Evolutionary conservation across 805 yeast species (phyloP), one percentile per base, ranked within the genome.

Genomic region (Starmerella bombi): DNA sequence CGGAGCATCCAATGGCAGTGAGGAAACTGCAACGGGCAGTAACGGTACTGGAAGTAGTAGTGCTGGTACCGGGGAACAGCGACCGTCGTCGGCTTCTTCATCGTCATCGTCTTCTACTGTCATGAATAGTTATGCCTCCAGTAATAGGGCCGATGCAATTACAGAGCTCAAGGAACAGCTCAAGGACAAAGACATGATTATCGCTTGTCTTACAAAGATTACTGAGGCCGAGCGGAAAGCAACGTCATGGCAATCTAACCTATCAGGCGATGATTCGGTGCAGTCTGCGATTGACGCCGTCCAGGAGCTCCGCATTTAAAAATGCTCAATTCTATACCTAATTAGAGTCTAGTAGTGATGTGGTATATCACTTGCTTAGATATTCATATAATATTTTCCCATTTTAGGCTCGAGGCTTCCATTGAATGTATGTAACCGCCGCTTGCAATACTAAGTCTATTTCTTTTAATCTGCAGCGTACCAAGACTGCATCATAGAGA

Each of bases 211-310:
- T 14, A 22, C 40, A 3, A 36, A 31, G 6, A 37, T 41, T 17
- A 34, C 32, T 30, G 32, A 15, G 12, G 38, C 38, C 22, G 34
- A 40, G 8, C n/a, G 16, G 10, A 34, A 32, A 32, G 25, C 32
- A 10, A 16, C 18, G 15, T 27, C 34, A 3, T 25, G 35, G 29
- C 14, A 10, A 17, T 9, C 23, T 8, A 19, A n/a, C n/a, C n/a
- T n/a, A n/a, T n/a, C n/a, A n/a, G n/a, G n/a, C n/a, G 29, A 34
- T 21, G 27, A n/a, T 9, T 7, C 15, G 16, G 76, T 34, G 77
- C 85, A 48, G 80, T 85, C 43, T 73, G 71, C 44, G 84, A 88
- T 1, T 62, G 84, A 41, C 73, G 77, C 27, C 73, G 79, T 34
- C 72, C 14, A 29, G 16, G 23, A 34, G 15, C 31, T 25, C 16